Percentiles rank a stretch among this genome's conserved stretches.
phyloP scores from a whole-genome alignment of 306 rosid genomes.

The Fagus crenata region DNA sequence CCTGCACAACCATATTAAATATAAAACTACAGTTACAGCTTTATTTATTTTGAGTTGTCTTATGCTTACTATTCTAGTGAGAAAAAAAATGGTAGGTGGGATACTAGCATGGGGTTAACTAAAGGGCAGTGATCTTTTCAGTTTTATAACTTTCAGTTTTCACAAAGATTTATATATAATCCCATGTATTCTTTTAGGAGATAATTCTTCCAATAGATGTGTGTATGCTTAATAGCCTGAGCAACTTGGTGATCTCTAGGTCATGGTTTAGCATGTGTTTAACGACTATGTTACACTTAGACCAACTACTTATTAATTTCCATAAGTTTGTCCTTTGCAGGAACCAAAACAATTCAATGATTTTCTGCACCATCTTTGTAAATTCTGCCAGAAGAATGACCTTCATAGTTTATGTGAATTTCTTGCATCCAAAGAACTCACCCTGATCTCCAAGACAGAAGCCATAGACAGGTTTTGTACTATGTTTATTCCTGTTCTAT shows the following conservation, averaged over 20 bases:
- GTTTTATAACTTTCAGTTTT: neutral
- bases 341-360: conserved; percentile 88
- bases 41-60: conserved; percentile 3
- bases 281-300: neutral
- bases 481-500: conserved; percentile 14
- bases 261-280: neutral
- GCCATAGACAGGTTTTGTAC: conserved; percentile 72
- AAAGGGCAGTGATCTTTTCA: neutral
- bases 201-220: neutral
- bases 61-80: neutral
- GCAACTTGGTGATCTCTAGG: conserved; percentile 12
- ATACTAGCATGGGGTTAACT: neutral
- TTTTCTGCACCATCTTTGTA: conserved; percentile 57
- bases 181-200: neutral
- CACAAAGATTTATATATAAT: conserved; percentile 3
- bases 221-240: conserved; percentile 13
- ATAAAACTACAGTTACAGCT: neutral
- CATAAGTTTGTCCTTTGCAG: conserved; percentile 34
- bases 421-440: conserved; percentile 59
- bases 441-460: conserved; percentile 71
- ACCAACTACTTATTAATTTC: neutral
- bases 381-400: conserved; percentile 54
- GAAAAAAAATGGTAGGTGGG: too few relatives aligned
- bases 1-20: neutral
- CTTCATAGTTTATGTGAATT: conserved; percentile 56